Evolutionary conservation across 2,329 filamentous ascomycete species (phyloP), one percentile per base, ranked within the genome.

Genomic region (Tolypocladium ovalisporum): DNA sequence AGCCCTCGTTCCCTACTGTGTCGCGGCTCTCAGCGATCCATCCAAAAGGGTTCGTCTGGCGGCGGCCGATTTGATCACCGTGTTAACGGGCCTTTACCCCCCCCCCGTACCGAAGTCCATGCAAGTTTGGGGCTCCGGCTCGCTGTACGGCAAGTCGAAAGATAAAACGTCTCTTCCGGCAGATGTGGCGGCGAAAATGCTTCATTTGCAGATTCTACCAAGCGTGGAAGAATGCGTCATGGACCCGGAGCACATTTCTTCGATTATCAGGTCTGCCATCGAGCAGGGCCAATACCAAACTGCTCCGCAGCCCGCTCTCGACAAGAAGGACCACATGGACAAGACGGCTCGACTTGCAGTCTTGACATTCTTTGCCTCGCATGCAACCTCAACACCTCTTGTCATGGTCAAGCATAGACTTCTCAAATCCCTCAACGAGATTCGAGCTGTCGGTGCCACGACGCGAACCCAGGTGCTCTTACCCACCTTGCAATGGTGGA

Each of bases 221-320:
- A 82, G 81, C 2, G 73, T 96, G 12, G 92, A 97, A 71, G 94
- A 97, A 71, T 95, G 87, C 65, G 79, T 93, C 4, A 82, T 97
- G 62, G 91, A 97, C 67, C 75, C 83, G 4, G 82, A 80, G 34
- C 86, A 94, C 60, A 78, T 96, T 51, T 75, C 80, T 32, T 81
- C 82, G 24, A 79, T 86, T 2, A 69, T 96, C 6, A 73, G 73
- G 52, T 64, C 67, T 7, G 64, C 67, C 13, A 69, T 76, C 54
- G 72, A 74, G 60, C 70, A 70, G 37, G 73, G 76, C 22, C 76
- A 71, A 62, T 75, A 73, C 35, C 66, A 68, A 35, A 59, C 61
- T 17, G 64, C 67, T 24, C 68, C 71, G 1, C 63, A 66, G 17
- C 62, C 70, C 29, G 66, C 70, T 7, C 67, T 78, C 9, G 81